Conservation (phyloP, 2,329 filamentous ascomycete genomes). For the Colletotrichum euphorbiae region DNA sequence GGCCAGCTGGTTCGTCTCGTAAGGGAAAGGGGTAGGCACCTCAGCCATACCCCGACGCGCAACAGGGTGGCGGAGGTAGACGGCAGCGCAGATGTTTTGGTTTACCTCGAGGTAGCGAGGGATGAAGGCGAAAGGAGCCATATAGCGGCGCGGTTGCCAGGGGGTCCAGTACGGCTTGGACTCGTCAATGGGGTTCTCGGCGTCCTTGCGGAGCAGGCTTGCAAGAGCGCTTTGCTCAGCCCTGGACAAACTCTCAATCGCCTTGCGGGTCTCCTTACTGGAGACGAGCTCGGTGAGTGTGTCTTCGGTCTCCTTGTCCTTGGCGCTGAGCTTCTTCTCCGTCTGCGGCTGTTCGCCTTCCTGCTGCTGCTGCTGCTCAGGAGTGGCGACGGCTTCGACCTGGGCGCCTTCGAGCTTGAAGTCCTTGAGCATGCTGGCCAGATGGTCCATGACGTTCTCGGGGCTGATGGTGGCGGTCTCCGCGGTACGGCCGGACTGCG, state of each 20-base stretch:
- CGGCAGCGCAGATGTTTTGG: slow-evolving; percentile 94
- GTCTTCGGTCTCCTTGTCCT: slow-evolving; percentile 20
- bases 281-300: slow-evolving; percentile 22
- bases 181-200: slow-evolving; percentile 80
- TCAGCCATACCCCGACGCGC: slow-evolving; percentile 84
- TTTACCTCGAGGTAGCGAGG: slow-evolving; percentile 97
- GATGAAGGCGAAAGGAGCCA: slow-evolving; percentile 94
- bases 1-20: slow-evolving; percentile 79
- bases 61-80: slow-evolving; percentile 94
- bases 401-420: slow-evolving; percentile 54
- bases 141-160: slow-evolving; percentile 87
- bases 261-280: slow-evolving; percentile 34
- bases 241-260: slow-evolving; percentile 50
- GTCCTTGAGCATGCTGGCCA: slow-evolving; percentile 61
- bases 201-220: slow-evolving; percentile 69
- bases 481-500: slow-evolving; percentile 56
- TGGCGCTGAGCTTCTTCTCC: slow-evolving; percentile 8
- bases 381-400: slow-evolving; percentile 43
- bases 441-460: slow-evolving; percentile 63
- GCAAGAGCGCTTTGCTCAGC: slow-evolving; percentile 67
- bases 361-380: slow-evolving; percentile 45
- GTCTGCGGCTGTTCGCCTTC: slow-evolving; percentile 10
- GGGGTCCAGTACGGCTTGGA: slow-evolving; percentile 90
- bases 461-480: slow-evolving; percentile 49
- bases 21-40: slow-evolving; percentile 84